phyloP scores from a whole-genome alignment of 371 early-diverging fungal genomes.

The Mortierella sp. region DNA sequence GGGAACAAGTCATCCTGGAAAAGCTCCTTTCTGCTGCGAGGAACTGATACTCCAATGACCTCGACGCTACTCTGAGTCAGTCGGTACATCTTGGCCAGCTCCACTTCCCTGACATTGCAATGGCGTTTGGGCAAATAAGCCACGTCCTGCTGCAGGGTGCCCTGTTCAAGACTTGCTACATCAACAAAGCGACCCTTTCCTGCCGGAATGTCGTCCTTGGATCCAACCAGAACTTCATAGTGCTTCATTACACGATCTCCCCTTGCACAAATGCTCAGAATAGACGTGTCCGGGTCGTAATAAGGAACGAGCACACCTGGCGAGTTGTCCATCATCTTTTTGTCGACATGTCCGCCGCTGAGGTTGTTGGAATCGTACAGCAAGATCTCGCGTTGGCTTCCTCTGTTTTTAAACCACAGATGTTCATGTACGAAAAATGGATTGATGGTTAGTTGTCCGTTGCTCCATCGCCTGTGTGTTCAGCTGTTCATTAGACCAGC shows the following conservation, averaged over 20 bases:
- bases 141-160: constrained; percentile 74
- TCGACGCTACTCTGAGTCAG: constrained; percentile 75
- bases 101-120: constrained; percentile 73
- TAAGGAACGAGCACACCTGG: constrained; percentile 78
- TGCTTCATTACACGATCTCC: constrained; percentile 54
- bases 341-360: constrained; percentile 51
- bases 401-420: too few species aligned
- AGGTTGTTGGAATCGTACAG: constrained; percentile 64
- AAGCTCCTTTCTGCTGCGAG: constrained; percentile 80
- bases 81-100: constrained; percentile 75
- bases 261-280: constrained; percentile 47
- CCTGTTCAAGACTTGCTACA: constrained; percentile 71
- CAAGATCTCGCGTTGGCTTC: constrained; percentile 74
- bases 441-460: not conserved
- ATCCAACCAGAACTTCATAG: constrained; percentile 57
- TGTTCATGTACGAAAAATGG: too few species aligned
- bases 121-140: constrained; percentile 71
- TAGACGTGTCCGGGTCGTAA: constrained; percentile 71
- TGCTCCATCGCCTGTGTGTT: too few species aligned
- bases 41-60: constrained; percentile 76
- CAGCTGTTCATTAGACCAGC: too few species aligned
- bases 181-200: constrained; percentile 48
- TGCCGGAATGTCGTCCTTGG: constrained; percentile 28
- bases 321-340: constrained; percentile 71
- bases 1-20: constrained; percentile 91